Conservation (phyloP, 2,329 filamentous ascomycete species). For the Escovopsis sp. region DNA sequence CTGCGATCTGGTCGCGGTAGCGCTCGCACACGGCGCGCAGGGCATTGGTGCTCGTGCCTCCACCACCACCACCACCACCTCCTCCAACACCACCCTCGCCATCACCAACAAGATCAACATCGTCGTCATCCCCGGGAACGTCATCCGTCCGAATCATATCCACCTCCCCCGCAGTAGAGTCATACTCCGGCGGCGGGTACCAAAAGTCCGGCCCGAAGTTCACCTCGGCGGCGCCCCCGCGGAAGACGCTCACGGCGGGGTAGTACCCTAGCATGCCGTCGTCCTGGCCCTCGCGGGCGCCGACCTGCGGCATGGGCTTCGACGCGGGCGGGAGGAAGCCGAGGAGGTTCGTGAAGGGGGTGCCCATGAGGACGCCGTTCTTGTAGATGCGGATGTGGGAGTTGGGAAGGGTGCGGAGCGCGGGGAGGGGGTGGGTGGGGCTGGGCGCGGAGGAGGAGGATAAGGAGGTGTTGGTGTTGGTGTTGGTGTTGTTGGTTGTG, state of each 20-base stretch:
- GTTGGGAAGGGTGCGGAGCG: conserved; percentile 73
- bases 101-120: too few relatives aligned
- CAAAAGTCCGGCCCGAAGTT: conserved; percentile 94
- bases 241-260: conserved; percentile 82
- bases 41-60: conserved; percentile 12
- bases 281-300: conserved; percentile 73
- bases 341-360: conserved; percentile 73
- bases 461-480: too few relatives aligned
- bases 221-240: conserved; percentile 77
- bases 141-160: conserved; percentile 25
- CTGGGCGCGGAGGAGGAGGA: conserved; percentile 45
- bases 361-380: conserved; percentile 76
- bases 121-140: too few relatives aligned
- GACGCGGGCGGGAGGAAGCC: conserved; percentile 87
- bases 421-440: conserved; percentile 55
- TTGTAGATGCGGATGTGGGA: conserved; percentile 85
- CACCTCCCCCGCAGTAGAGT: conserved; percentile 28
- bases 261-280: conserved; percentile 95
- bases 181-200: conserved; percentile 55
- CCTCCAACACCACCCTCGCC: too few relatives aligned
- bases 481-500: too few relatives aligned
- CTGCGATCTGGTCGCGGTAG: conserved; percentile 84
- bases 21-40: conserved; percentile 56
- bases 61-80: too few relatives aligned
- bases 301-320: conserved; percentile 52